Evolutionary conservation across 768 basidiomycete species (phyloP), one percentile per base, ranked within the genome.

Genomic region (Rhizopogon salebrosus): DNA sequence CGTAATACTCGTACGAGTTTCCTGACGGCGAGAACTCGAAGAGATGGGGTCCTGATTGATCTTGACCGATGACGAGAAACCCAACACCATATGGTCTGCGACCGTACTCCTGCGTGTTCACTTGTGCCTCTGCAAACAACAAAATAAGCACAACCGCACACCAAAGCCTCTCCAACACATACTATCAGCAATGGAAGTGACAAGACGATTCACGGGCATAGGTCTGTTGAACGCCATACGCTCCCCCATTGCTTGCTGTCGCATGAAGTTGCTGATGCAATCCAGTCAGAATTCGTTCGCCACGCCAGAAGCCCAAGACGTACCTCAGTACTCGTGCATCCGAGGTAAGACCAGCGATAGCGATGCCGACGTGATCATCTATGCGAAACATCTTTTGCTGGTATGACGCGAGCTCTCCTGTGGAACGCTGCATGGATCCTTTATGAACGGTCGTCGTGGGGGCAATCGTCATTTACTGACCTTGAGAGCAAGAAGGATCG

Each of bases 381-480:
- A 99, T 95, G 64, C 94, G 82, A 71, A 95, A 97, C 87, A 98
- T 90, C 80, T 99, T 98, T 76, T 98, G 95, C 68, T 99, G 97
- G 78, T 98, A 98, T n/a, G 92, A 92, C 14, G 97, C 95, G 49
- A 99, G 80, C 70, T 98, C 95, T 55, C 97, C 97, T 13, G 93
- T 95, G 26, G 97, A 98, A 70, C 95, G 83, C 97, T 99, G 46
- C n/a, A 40, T 14, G 38, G 18, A 16, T 3, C 10, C 45, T 10
- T 55, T 35, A 31, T 59, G 42, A 62, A 38, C 38, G 52, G 45
- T 20, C 22, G 35, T 40, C 4, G 10, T 22, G 11, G 35, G 42
- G 23, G 6, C 31, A 41, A 10, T 34, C 22, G 26, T n/a, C 3
- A 27, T 20, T 29, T 8, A 66, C 78, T 51, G 46, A 90, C 95